phyloP scores from a whole-genome alignment of 345 rosid species.

The Aegle marmelos region DNA sequence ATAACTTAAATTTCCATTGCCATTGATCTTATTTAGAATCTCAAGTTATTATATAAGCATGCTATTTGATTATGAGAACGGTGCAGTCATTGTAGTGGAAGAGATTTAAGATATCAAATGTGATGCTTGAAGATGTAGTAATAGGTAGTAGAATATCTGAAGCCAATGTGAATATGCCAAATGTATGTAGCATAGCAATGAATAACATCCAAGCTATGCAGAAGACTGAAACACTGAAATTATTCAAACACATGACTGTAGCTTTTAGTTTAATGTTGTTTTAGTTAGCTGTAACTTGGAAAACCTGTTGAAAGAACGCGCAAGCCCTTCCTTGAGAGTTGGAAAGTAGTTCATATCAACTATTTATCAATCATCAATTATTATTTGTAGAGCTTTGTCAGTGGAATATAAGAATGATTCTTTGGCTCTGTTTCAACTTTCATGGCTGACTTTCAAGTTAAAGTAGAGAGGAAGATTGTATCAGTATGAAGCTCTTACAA shows the following conservation, averaged over 20 bases:
- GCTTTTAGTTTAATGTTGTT: no score
- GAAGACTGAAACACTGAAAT: no score
- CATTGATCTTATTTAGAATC: not conserved
- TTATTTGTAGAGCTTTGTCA: not conserved
- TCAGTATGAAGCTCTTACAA: not conserved
- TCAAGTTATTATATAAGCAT: not conserved
- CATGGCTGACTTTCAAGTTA: not conserved
- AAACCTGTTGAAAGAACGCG: no score
- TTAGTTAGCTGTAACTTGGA: no score
- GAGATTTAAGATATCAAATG: not conserved
- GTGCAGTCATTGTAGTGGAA: not conserved
- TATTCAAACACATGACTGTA: no score
- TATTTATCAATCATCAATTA: not conserved
- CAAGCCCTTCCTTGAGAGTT: no score
- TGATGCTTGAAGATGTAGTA: not conserved
- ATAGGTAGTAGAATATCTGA: not conserved
- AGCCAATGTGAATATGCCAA: not conserved
- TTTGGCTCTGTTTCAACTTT: not conserved
- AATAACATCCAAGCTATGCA: not conserved
- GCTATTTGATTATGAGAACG: not conserved
- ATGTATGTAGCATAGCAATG: not conserved
- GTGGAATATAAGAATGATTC: not conserved
- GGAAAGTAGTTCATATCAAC: not conserved
- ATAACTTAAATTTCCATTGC: not conserved
- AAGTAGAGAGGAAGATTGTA: not conserved